A percentile compares a stretch with the other conserved stretches of the same genome.
Evolutionary conservation across 768 basidiomycete species (phyloP).

Genomic region (Nidularia pulvinata): DNA sequence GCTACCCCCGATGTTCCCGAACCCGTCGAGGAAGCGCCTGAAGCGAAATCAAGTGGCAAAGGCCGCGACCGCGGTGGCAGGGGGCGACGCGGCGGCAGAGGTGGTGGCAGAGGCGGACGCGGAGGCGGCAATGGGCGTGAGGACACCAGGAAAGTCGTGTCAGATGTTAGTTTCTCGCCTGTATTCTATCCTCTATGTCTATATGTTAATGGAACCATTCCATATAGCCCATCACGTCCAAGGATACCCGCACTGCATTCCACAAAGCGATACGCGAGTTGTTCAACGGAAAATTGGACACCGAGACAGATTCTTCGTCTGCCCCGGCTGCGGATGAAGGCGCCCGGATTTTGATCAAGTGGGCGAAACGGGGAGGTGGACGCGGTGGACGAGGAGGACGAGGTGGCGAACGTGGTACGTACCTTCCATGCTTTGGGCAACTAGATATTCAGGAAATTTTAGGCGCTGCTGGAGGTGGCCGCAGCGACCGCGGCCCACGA

Average conservation of each 20-base stretch:
- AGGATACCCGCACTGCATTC: slow-evolving; percentile 77
- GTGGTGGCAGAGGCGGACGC: slow-evolving; percentile 27
- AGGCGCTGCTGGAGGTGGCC: neutral
- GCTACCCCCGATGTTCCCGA: slow-evolving; percentile 2
- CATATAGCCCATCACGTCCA: slow-evolving; percentile 77
- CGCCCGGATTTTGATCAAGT: slow-evolving; percentile 79
- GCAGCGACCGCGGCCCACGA: slow-evolving; percentile 47
- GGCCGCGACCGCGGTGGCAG: slow-evolving; percentile 46
- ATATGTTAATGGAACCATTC: slow-evolving; percentile 5
- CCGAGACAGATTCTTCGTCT: slow-evolving; percentile 62
- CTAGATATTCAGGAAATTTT: neutral
- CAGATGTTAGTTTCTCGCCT: slow-evolving; percentile 60
- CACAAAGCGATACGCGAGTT: slow-evolving; percentile 81
- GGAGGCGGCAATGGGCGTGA: slow-evolving; percentile 43
- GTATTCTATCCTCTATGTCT: neutral
- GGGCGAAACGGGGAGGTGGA: slow-evolving; percentile 55
- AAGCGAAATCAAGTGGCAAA: slow-evolving; percentile 31
- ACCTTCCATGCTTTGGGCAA: too few species aligned
- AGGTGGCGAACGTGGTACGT: slow-evolving; percentile 35
- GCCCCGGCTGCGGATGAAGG: slow-evolving; percentile 57
- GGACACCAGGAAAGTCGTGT: slow-evolving; percentile 76
- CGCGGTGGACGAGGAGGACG: slow-evolving; percentile 45
- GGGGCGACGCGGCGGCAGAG: slow-evolving; percentile 42
- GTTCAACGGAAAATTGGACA: slow-evolving; percentile 85
- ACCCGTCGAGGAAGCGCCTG: slow-evolving; percentile 16